Percentiles rank a stretch among this genome's conserved stretches.
Evolutionary conservation across 163 green algal genomes (phyloP).

Genomic region (Scenedesmus sp.): DNA sequence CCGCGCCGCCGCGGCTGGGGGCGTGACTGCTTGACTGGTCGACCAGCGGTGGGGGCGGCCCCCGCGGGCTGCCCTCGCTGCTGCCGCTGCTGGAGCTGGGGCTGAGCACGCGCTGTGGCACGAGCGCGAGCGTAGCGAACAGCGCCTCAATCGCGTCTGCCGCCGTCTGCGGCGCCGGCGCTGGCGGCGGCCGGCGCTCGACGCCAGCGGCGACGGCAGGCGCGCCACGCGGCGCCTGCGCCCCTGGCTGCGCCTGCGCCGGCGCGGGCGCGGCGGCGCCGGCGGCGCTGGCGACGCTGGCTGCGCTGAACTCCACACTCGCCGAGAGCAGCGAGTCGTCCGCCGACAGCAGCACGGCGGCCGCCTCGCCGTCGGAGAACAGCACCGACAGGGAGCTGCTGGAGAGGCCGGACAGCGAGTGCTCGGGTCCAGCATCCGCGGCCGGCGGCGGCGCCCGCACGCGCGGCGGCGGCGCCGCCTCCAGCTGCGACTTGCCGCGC

Average conservation of each 20-base stretch:
- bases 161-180: not conserved
- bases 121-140: slow-evolving; percentile 10
- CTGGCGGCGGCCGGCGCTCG: not conserved
- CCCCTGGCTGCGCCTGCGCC: not conserved
- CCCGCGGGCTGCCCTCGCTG: no score
- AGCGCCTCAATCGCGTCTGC: not conserved
- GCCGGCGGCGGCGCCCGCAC: not conserved
- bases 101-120: not conserved
- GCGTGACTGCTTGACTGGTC: no score
- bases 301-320: slow-evolving; percentile 3
- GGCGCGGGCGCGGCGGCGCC: not conserved
- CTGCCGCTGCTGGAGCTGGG: slow-evolving; percentile 1
- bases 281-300: not conserved
- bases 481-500: not conserved
- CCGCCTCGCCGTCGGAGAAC: not conserved
- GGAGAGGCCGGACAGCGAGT: slow-evolving; percentile 5
- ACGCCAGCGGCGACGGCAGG: not conserved
- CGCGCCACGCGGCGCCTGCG: not conserved
- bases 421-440: not conserved
- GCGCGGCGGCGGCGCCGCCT: not conserved
- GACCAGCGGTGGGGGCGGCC: no score
- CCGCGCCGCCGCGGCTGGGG: not conserved
- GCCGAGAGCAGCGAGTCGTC: slow-evolving; percentile 2
- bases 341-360: not conserved
- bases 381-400: slow-evolving; percentile 6